Evolutionary conservation across 2,329 filamentous ascomycete genomes (phyloP).

Genomic region (Cercospora brassicicola): DNA sequence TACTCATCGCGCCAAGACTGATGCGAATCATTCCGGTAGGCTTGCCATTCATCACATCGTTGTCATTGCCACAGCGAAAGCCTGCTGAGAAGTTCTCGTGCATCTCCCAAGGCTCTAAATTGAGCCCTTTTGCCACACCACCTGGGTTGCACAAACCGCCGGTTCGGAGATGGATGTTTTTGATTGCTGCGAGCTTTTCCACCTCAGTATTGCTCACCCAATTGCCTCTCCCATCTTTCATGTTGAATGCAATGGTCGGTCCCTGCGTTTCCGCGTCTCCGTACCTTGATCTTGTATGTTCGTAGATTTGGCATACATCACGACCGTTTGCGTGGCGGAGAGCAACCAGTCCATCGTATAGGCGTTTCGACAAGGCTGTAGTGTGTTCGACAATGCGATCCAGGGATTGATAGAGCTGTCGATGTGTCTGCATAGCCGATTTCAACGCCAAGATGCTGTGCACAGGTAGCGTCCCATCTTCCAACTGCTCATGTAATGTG

Average conservation of each 20-base stretch:
- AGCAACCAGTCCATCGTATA: constrained; percentile 59
- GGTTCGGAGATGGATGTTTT: constrained; percentile 79
- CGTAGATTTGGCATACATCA: constrained; percentile 67
- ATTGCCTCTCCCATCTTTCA: constrained; percentile 65
- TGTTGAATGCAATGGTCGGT: constrained; percentile 80
- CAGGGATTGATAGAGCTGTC: constrained; percentile 67
- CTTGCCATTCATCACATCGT: constrained; percentile 78
- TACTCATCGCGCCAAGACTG: constrained; percentile 91
- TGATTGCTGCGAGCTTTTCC: constrained; percentile 78
- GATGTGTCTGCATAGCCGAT: constrained; percentile 69
- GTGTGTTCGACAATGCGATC: constrained; percentile 69
- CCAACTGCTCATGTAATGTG: constrained; percentile 74
- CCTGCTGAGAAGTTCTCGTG: constrained; percentile 80
- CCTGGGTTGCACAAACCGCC: constrained; percentile 92
- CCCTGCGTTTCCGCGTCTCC: constrained; percentile 53
- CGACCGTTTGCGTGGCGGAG: constrained; percentile 69
- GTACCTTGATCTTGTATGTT: constrained; percentile 16
- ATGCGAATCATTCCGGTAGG: constrained; percentile 83
- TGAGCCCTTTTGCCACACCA: constrained; percentile 72
- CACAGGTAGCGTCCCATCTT: constrained; percentile 88
- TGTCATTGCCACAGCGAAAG: constrained; percentile 78
- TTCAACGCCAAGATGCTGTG: constrained; percentile 85
- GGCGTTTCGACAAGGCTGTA: constrained; percentile 58
- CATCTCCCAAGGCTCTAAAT: constrained; percentile 77
- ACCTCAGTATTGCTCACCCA: constrained; percentile 83